Evolutionary conservation across 371 early-diverging fungal genomes (phyloP).

Genomic region (Funneliformis caledonium): DNA sequence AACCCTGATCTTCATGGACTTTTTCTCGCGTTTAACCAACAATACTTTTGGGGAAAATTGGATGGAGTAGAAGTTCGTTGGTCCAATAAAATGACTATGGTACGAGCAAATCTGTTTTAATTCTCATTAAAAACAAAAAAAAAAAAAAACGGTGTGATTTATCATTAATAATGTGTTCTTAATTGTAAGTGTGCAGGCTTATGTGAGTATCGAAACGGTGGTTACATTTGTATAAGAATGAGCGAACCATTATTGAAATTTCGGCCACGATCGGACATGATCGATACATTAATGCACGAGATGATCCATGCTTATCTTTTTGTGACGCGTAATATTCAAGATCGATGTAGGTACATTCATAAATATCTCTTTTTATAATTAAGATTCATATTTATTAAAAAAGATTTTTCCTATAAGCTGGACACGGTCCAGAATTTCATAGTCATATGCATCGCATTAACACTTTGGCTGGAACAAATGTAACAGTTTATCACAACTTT

Average conservation of each 20-base stretch:
- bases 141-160: not conserved
- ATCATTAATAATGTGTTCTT: not conserved
- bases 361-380: not conserved
- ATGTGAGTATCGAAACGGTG: constrained; percentile 47
- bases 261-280: constrained; percentile 59
- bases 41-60: constrained; percentile 61
- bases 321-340: constrained; percentile 54
- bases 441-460: constrained; percentile 60
- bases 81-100: constrained; percentile 66
- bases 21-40: constrained; percentile 59
- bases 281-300: constrained; percentile 59
- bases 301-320: constrained; percentile 65
- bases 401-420: not conserved
- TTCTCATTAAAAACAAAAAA: not conserved
- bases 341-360: constrained; percentile 50
- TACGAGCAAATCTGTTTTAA: constrained; percentile 37
- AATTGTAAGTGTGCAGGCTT: constrained; percentile 52
- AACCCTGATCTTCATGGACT: constrained; percentile 55
- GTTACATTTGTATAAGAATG: constrained; percentile 57
- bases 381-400: not conserved
- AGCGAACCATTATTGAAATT: constrained; percentile 72
- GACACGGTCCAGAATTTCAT: constrained; percentile 44
- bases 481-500: constrained; percentile 70
- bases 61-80: constrained; percentile 64
- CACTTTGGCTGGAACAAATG: constrained; percentile 54